A percentile compares a stretch with the other conserved stretches of the same genome.
These are phyloP conservation scores for Juncus inflexus DNA, from an alignment of 176 grass and related monocot genomes.

Conservation along the genomic window DNA sequence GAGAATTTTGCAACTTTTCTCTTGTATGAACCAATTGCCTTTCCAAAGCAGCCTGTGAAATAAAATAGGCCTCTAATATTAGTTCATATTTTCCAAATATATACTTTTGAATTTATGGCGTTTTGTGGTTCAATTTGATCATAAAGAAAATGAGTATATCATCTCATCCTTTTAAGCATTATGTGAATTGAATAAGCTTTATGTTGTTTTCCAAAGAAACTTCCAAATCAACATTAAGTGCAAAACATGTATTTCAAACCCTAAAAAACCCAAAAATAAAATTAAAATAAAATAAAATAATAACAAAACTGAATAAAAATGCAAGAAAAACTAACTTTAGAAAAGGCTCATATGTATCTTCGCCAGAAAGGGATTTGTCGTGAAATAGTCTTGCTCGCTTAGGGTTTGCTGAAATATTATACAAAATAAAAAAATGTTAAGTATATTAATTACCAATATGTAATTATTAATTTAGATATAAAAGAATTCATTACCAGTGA, in stretches of 20 bases:
- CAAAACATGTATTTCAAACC: not conserved
- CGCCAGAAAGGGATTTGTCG: conserved; percentile 65
- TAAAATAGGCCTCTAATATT: not conserved
- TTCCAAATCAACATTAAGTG: not conserved
- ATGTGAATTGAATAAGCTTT: not conserved
- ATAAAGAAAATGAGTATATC: conserved; percentile 2
- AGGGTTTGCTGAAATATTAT: conserved; percentile 65
- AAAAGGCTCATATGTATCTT: conserved; percentile 88
- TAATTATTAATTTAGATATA: not conserved
- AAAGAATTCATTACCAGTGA: conserved; percentile 51
- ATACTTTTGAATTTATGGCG: conserved; percentile 9
- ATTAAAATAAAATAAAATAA: conserved; percentile 12
- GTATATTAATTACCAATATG: conserved; percentile 30
- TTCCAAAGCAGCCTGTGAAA: conserved; percentile 75
- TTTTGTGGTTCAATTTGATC: conserved; percentile 21
- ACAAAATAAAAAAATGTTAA: conserved; percentile 18
- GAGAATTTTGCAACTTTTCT: conserved; percentile 89
- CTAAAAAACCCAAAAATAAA: not conserved
- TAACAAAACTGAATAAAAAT: conserved; percentile 13
- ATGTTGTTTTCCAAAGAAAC: not conserved
- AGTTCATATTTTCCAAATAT: not conserved
- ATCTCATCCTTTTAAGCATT: not conserved
- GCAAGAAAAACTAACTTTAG: conserved; percentile 57
- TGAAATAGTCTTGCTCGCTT: conserved; percentile 71
- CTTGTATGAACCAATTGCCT: conserved; percentile 92